Base-by-base conservation (phyloP, 306 rosid genomes). In the Quercus wislizeni region DNA sequence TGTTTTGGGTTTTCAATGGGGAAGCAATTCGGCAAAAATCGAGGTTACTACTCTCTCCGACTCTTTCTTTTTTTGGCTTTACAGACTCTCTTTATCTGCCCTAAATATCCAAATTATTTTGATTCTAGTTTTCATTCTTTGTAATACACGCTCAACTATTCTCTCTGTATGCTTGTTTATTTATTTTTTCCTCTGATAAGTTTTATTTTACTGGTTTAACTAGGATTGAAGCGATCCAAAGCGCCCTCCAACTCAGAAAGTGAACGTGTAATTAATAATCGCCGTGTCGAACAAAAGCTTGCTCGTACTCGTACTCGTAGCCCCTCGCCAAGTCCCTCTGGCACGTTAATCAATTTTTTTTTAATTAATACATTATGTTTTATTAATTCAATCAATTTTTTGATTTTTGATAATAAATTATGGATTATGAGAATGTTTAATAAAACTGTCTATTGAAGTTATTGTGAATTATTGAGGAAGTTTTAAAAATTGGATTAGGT, bases 211-310 rank as follows among this genome's bases (percentile, higher is more conserved):
- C 59, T 5, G 4, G 54, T 15, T 28, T 28, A 15, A 33, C 20
- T 55, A 82, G 84, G 84, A 17, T 67, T 76, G 58, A 68, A 81
- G 74, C 79, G 85, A 73, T 77, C 74, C 61, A 79, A 74, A 20
- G 61, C 14, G 51, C 70, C 77, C 21, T 55, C 38, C n/a, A 83
- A 74, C 74, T 43, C 38, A 19, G 43, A 70, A 5, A 59, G 46
- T 19, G 20, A 52, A 46, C 80, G 46, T 23, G 55, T 35, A 20
- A 80, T 46, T 69, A 80, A 64, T 80, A 57, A 5, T 70, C 80
- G 76, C 51, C 79, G 51, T 27, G 14, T 19, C 11, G 69, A 80
- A n/a, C 77, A 83, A 63, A 73, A 46, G 35, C 55, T 71, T 74
- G 49, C 21, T 18, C 69, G 41, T 46, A 41, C 52, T 2, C 15